Percentiles rank a stretch among this genome's conserved stretches.
Conservation (phyloP, 163 green algal species). For the Chlamydomonas reinhardtii region DNA sequence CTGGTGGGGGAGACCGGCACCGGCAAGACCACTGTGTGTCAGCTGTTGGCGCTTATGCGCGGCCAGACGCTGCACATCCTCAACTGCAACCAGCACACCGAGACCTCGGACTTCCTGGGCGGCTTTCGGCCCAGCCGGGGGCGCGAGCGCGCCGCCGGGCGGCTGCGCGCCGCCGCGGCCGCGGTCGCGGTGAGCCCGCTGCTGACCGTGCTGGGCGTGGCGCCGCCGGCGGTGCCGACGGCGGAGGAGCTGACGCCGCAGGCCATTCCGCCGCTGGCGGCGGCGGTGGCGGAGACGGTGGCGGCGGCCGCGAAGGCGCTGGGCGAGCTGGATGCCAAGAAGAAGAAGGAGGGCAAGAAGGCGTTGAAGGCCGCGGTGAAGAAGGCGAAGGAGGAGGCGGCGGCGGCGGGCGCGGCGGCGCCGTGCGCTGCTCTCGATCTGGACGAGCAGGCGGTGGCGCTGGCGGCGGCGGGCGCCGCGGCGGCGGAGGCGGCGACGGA, state of each 20-base stretch:
- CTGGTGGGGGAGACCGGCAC: conserved; percentile 97
- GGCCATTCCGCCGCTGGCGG: background rate
- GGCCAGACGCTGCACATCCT: conserved; percentile 93
- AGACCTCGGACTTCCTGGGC: conserved; percentile 97
- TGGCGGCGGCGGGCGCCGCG: conserved; percentile 30
- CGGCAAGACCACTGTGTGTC: conserved; percentile 98
- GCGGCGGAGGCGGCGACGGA: conserved; percentile 62
- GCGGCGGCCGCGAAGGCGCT: conserved; percentile 49
- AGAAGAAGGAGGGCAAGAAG: conserved; percentile 10
- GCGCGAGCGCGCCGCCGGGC: conserved; percentile 43
- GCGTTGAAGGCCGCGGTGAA: conserved; percentile 10
- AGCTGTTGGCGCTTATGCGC: conserved; percentile 89
- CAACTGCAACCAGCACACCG: conserved; percentile 99
- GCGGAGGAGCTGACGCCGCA: conserved; percentile 21
- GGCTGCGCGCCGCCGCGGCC: conserved; percentile 34
- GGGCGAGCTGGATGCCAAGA: conserved; percentile 25
- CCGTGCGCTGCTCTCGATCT: background rate
- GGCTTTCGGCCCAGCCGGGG: conserved; percentile 87
- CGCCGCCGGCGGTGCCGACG: conserved; percentile 36
- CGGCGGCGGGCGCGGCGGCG: background rate
- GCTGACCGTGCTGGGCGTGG: background rate
- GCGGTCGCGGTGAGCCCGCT: conserved; percentile 48
- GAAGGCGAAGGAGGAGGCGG: conserved; percentile 13
- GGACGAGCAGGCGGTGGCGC: conserved; percentile 22
- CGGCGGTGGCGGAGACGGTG: conserved; percentile 36